Conservation (phyloP, 1,139 yeast species). For the Saccharomyces uvarum region DNA sequence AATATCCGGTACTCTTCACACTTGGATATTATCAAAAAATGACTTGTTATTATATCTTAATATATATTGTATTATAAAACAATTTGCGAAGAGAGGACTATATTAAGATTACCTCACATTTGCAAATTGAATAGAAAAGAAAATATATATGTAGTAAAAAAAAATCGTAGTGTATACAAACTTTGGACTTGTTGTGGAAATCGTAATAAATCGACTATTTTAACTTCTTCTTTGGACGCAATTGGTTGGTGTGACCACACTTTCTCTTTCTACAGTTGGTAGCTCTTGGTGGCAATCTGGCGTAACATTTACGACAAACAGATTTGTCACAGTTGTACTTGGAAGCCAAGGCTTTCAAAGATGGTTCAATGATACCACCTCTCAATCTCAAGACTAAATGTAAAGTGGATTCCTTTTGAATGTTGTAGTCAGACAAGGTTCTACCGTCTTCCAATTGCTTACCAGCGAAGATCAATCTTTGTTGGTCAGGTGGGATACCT, state of each 20-base stretch:
- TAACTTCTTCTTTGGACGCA: slow-evolving; percentile 99
- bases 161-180: background rate
- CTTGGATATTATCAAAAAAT: background rate
- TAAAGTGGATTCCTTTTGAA: slow-evolving; percentile 85
- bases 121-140: background rate
- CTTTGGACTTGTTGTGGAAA: slow-evolving; percentile 1
- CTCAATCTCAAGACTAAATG: slow-evolving; percentile 86
- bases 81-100: background rate
- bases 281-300: slow-evolving; percentile 99
- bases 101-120: background rate
- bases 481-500: slow-evolving; percentile 93
- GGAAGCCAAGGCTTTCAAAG: slow-evolving; percentile 97
- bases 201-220: slow-evolving; percentile 54
- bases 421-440: slow-evolving; percentile 89
- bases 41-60: background rate
- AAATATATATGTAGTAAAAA: background rate
- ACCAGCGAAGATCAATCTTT: slow-evolving; percentile 88
- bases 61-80: background rate
- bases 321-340: slow-evolving; percentile 99
- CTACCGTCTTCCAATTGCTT: slow-evolving; percentile 92
- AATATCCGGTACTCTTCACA: background rate
- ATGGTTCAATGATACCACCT: slow-evolving; percentile 99
- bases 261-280: slow-evolving; percentile 99
- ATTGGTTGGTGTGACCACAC: slow-evolving; percentile 99
- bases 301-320: slow-evolving; percentile 99